A percentile compares a stretch with the other conserved stretches of the same genome.
Evolutionary conservation across 164 flowering plant species (phyloP).

Genomic region (Vitis rotundifolia): DNA sequence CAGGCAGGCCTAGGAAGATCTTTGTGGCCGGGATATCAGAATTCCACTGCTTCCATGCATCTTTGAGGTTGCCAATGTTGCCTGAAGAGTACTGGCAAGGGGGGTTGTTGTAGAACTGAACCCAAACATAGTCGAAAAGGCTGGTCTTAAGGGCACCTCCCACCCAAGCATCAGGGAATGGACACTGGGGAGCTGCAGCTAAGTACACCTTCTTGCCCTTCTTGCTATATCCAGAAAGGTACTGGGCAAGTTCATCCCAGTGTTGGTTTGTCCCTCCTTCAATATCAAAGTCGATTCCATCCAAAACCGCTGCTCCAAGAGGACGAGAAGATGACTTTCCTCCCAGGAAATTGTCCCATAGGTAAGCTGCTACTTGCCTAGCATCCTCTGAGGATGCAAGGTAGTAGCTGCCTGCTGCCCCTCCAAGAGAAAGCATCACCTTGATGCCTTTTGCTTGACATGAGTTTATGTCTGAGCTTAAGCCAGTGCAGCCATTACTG

Average conservation of each 20-base stretch:
- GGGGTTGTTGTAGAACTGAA: slow-evolving; percentile 43
- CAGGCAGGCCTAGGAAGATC: slow-evolving; percentile 38
- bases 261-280: slow-evolving; percentile 26
- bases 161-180: slow-evolving; percentile 29
- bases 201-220: slow-evolving; percentile 33
- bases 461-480: slow-evolving; percentile 22
- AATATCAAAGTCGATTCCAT: slow-evolving; percentile 41
- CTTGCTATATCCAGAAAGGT: slow-evolving; percentile 16
- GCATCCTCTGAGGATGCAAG: slow-evolving; percentile 29
- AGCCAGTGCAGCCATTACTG: slow-evolving; percentile 25
- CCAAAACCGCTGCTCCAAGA: slow-evolving; percentile 31
- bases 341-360: slow-evolving; percentile 34
- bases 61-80: slow-evolving; percentile 16
- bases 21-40: slow-evolving; percentile 25
- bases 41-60: slow-evolving; percentile 39
- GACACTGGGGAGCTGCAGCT: slow-evolving; percentile 41
- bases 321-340: slow-evolving; percentile 31
- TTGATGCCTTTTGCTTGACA: slow-evolving; percentile 30
- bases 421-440: slow-evolving; percentile 35
- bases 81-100: slow-evolving; percentile 33
- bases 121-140: slow-evolving; percentile 35
- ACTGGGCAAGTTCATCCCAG: slow-evolving; percentile 30
- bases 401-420: slow-evolving; percentile 31
- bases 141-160: slow-evolving; percentile 35
- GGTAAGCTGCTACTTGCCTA: slow-evolving; percentile 26